A percentile compares a stretch with the other conserved stretches of the same genome.
Conservation (phyloP, 2,329 filamentous ascomycete genomes). For the Alternaria burnsii region DNA sequence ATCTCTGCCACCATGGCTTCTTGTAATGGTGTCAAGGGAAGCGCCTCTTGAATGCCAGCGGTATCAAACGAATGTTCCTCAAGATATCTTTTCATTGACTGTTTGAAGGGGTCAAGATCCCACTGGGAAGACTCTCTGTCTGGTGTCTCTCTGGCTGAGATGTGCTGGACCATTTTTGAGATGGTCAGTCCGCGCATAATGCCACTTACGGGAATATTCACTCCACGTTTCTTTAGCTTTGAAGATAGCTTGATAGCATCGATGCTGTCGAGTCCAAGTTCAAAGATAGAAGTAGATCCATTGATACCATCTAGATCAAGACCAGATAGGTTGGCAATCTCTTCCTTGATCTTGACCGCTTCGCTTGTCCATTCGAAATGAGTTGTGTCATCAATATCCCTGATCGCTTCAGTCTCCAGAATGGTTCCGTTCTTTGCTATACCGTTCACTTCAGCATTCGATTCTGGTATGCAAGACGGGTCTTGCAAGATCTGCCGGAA, state of each 20-base stretch:
- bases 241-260: conserved; percentile 87
- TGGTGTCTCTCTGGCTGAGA: conserved; percentile 14
- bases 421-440: background rate
- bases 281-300: conserved; percentile 72
- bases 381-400: background rate
- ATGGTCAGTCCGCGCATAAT: conserved; percentile 79
- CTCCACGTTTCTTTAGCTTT: conserved; percentile 67
- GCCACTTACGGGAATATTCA: conserved; percentile 74
- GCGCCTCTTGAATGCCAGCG: conserved; percentile 62
- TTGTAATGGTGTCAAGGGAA: conserved; percentile 84
- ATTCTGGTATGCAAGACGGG: conserved; percentile 33
- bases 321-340: conserved; percentile 70
- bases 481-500: conserved; percentile 50
- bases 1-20: conserved; percentile 88
- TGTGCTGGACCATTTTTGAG: conserved; percentile 61
- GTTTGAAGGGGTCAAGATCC: conserved; percentile 31
- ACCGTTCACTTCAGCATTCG: conserved; percentile 3
- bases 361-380: conserved; percentile 67
- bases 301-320: conserved; percentile 61
- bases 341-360: conserved; percentile 64
- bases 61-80: conserved; percentile 45
- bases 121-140: conserved; percentile 11
- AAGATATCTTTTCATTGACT: conserved; percentile 53
- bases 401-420: background rate
- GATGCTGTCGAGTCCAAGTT: conserved; percentile 90